These are phyloP conservation scores for Termitomyces sp. DNA, from an alignment of 768 basidiomycete species.

Conservation along the genomic window DNA sequence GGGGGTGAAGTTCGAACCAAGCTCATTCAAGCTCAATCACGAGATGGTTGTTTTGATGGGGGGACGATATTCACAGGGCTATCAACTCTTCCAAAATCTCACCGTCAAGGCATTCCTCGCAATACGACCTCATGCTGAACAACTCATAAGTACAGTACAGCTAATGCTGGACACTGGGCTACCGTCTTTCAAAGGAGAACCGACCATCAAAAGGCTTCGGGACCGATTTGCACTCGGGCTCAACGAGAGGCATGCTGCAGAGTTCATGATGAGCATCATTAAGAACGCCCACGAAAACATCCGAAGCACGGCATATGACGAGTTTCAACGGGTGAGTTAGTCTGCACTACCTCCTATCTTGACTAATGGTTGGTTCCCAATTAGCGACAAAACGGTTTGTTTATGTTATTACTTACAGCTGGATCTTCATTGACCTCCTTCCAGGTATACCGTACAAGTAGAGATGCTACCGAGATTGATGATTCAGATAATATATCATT, in stretches of 20 bases:
- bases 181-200: conserved; percentile 96
- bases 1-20: conserved; percentile 99
- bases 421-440: conserved; percentile 1
- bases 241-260: conserved; percentile 88
- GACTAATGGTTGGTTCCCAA: neutral
- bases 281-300: conserved; percentile 95
- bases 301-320: conserved; percentile 91
- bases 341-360: neutral
- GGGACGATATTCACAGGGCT: conserved; percentile 90
- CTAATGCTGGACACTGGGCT: conserved; percentile 95
- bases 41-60: conserved; percentile 99
- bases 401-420: neutral
- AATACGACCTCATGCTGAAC: conserved; percentile 90
- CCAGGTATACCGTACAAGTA: conserved; percentile 48
- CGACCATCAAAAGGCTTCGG: conserved; percentile 80
- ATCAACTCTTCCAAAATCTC: conserved; percentile 89
- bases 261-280: conserved; percentile 87
- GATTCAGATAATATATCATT: neutral
- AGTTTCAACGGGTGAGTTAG: conserved; percentile 80
- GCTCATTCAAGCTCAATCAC: conserved; percentile 96
- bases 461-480: conserved; percentile 5
- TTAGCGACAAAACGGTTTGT: conserved; percentile 41
- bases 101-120: conserved; percentile 97
- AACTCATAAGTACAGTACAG: conserved; percentile 83
- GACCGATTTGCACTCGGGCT: conserved; percentile 85